These are phyloP conservation scores for Xylaria acuta DNA, from an alignment of 495 filamentous ascomycete genomes.

Conservation along the genomic window DNA sequence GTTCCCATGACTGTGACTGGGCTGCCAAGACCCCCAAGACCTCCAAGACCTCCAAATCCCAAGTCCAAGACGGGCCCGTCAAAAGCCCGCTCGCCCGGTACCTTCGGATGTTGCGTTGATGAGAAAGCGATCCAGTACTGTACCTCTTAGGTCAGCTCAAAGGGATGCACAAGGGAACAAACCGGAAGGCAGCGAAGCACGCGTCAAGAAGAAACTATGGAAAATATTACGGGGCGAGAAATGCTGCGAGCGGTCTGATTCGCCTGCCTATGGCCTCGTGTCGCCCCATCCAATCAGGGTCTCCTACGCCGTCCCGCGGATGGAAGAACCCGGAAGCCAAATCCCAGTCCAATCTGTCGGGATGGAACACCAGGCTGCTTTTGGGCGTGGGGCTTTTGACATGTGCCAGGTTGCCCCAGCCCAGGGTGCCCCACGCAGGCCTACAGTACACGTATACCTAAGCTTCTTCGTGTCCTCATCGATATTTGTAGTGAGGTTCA, in stretches of 20 bases:
- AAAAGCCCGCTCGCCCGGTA: conserved; percentile 28
- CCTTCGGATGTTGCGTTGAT: conserved; percentile 18
- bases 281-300: conserved; percentile 12
- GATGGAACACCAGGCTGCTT: conserved; percentile 2
- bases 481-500: neutral
- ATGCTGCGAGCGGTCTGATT: neutral
- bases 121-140: neutral
- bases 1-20: conserved; percentile 9
- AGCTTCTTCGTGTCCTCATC: neutral
- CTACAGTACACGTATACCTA: neutral
- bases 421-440: neutral
- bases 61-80: conserved; percentile 18
- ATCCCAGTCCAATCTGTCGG: conserved; percentile 26
- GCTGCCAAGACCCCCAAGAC: conserved; percentile 15
- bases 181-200: conserved; percentile 26
- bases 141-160: conserved; percentile 2
- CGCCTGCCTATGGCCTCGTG: neutral
- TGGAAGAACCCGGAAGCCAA: conserved; percentile 28
- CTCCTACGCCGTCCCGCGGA: neutral
- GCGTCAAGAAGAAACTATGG: conserved; percentile 13
- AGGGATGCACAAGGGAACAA: conserved; percentile 20
- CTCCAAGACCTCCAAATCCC: conserved; percentile 9
- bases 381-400: neutral
- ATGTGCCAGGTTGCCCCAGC: neutral
- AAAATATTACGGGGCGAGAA: neutral